Percentiles rank a stretch among this genome's conserved stretches.
These are phyloP conservation scores for Puccinia novopanici DNA, from an alignment of 1,284 basidiomycete genomes.

Conservation along the genomic window DNA sequence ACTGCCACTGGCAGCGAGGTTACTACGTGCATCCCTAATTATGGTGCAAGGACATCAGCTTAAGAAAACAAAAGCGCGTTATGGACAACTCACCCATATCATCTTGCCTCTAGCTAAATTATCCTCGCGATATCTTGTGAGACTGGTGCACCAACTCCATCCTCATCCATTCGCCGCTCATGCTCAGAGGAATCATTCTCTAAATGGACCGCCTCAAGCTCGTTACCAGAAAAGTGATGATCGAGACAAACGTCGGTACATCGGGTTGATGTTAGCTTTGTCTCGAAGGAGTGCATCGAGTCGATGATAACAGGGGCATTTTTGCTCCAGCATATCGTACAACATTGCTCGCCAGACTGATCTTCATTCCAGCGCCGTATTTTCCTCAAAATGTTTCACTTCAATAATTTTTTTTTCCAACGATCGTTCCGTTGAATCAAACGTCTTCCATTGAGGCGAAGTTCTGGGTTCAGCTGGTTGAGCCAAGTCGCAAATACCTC, in stretches of 20 bases:
- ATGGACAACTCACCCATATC: too few species aligned
- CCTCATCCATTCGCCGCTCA: too few species aligned
- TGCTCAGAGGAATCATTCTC: too few species aligned
- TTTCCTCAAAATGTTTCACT: background rate
- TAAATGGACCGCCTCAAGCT: background rate
- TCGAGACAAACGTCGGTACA: background rate
- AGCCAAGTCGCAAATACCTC: too few species aligned
- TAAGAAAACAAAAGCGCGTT: too few species aligned
- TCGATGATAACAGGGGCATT: constrained; percentile 18
- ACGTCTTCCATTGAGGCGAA: background rate
- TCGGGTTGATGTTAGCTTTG: background rate
- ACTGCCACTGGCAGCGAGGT: too few species aligned
- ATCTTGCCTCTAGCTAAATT: too few species aligned
- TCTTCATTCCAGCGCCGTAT: constrained; percentile 22
- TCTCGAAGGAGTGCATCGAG: background rate
- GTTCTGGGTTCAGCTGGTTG: too few species aligned
- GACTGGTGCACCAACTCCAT: too few species aligned
- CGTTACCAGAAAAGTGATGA: background rate
- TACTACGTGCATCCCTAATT: too few species aligned
- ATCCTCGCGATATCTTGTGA: too few species aligned
- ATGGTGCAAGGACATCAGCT: too few species aligned
- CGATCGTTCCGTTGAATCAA: background rate
- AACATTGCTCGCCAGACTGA: background rate
- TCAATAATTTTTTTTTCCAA: background rate
- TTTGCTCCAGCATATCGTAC: background rate